Conservation (phyloP, 768 basidiomycete genomes). For the Naganishia randhawae region DNA sequence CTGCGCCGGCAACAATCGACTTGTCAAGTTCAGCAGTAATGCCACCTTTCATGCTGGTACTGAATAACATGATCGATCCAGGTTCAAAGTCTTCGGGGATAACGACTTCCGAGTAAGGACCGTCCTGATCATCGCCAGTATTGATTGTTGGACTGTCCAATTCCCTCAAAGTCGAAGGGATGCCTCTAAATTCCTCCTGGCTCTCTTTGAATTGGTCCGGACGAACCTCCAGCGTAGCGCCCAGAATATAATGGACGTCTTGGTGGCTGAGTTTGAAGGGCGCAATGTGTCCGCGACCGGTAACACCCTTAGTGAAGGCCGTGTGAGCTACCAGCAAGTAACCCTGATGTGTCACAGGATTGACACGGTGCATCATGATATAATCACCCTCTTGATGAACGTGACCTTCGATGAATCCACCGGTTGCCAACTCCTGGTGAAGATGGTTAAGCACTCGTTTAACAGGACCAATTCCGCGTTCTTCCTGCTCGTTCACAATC, state of each 20-base stretch:
- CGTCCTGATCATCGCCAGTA: conserved; percentile 63
- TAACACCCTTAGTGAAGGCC: conserved; percentile 77
- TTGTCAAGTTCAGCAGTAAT: conserved; percentile 67
- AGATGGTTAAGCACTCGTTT: conserved; percentile 75
- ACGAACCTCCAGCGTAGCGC: conserved; percentile 66
- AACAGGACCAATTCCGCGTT: conserved; percentile 53
- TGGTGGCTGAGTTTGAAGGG: conserved; percentile 79
- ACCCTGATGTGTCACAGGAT: conserved; percentile 83
- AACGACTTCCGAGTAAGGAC: conserved; percentile 69
- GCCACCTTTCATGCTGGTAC: conserved; percentile 65
- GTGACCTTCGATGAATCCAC: conserved; percentile 82
- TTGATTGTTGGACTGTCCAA: conserved; percentile 61
- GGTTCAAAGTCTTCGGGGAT: conserved; percentile 92
- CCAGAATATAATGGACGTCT: conserved; percentile 73
- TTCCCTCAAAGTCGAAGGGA: conserved; percentile 66
- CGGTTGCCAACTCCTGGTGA: conserved; percentile 87
- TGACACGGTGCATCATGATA: conserved; percentile 85
- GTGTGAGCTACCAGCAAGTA: conserved; percentile 89
- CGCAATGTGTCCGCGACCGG: conserved; percentile 72
- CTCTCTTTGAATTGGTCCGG: conserved; percentile 61
- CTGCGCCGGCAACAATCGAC: conserved; percentile 68
- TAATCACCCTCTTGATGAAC: conserved; percentile 98
- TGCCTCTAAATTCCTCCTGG: conserved; percentile 62
- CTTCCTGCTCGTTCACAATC: conserved; percentile 52
- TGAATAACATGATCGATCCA: conserved; percentile 88